phyloP scores from a whole-genome alignment of 1,284 basidiomycete genomes.

The Trametes polyzona region DNA sequence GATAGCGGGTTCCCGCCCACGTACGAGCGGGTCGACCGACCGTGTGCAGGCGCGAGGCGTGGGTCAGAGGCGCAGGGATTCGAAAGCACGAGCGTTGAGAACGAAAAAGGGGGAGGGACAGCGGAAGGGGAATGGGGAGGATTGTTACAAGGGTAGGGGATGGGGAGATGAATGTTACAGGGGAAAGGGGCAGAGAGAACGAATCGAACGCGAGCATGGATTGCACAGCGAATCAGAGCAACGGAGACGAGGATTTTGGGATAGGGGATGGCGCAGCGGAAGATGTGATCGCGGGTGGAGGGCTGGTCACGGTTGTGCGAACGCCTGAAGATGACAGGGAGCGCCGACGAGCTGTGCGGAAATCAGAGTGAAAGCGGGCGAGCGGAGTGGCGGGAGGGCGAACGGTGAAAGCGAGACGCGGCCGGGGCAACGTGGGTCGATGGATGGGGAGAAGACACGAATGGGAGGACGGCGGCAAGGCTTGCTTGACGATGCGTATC shows the following conservation, averaged over 20 bases:
- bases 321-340: no score
- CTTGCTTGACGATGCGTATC: neutral
- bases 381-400: no score
- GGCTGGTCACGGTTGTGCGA: neutral
- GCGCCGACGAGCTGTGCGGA: no score
- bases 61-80: neutral
- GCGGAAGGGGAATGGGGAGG: neutral
- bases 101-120: neutral
- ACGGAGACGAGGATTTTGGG: neutral
- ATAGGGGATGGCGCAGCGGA: neutral
- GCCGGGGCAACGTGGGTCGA: no score
- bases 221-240: slow-evolving; percentile 10
- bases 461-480: neutral
- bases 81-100: neutral
- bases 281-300: neutral
- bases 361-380: no score
- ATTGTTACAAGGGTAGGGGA: neutral
- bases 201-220: neutral
- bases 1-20: slow-evolving; percentile 4
- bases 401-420: no score
- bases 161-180: neutral
- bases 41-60: neutral
- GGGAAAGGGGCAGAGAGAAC: neutral
- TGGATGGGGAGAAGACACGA: no score
- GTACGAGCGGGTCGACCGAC: slow-evolving; percentile 9